These are phyloP conservation scores for Beauveria brongniartii DNA, from an alignment of 2,329 filamentous ascomycete genomes.

Conservation along the genomic window DNA sequence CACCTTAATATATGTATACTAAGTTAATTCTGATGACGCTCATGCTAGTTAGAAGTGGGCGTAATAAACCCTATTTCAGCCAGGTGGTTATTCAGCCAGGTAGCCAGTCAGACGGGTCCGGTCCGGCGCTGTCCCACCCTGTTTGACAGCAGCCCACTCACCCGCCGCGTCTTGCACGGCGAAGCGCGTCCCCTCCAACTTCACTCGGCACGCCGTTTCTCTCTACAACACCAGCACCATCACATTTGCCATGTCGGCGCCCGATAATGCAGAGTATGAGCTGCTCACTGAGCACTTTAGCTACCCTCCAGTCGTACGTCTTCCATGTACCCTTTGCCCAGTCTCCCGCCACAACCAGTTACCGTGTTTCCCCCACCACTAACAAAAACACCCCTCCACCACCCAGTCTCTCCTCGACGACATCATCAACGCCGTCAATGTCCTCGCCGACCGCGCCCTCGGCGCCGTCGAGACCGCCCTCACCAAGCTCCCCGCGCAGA, in stretches of 20 bases:
- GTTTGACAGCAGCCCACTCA: not conserved
- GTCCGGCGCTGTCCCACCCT: too few species aligned
- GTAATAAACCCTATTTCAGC: too few species aligned
- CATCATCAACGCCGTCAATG: conserved; percentile 94
- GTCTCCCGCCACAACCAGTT: not conserved
- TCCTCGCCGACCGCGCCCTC: conserved; percentile 82
- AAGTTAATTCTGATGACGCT: too few species aligned
- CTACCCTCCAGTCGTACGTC: conserved; percentile 77
- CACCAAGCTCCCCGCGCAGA: conserved; percentile 60
- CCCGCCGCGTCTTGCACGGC: not conserved
- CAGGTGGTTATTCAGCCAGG: too few species aligned
- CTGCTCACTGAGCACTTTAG: conserved; percentile 93
- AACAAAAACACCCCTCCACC: conserved; percentile 9
- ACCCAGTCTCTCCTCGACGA: conserved; percentile 84
- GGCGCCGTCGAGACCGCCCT: conserved; percentile 82
- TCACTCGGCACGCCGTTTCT: not conserved
- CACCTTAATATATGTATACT: too few species aligned
- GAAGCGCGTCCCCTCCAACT: not conserved
- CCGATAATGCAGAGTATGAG: conserved; percentile 45
- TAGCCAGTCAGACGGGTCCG: too few species aligned
- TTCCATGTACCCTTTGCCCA: not conserved
- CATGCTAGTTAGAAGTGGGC: too few species aligned
- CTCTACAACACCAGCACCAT: not conserved
- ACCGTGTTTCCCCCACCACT: conserved; percentile 6
- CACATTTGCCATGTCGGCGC: conserved; percentile 21